phyloP scores from a whole-genome alignment of 1,284 basidiomycete species.

The Pseudomicrostroma phylloplanum region DNA sequence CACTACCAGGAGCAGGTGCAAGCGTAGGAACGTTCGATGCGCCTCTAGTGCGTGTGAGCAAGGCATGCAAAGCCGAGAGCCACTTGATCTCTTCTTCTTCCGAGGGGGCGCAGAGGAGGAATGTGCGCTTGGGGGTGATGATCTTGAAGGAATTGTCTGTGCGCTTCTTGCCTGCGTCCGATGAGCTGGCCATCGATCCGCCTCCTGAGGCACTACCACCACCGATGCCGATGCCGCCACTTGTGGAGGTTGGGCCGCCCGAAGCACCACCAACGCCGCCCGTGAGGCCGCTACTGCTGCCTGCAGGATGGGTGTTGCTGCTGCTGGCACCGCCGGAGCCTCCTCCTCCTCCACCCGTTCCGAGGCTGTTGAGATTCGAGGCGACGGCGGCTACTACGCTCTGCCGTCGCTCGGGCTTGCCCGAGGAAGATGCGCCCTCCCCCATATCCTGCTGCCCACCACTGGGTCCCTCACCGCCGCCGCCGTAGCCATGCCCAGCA shows the following conservation, averaged over 20 bases:
- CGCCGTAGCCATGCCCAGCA: constrained; percentile 11
- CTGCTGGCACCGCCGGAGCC: background rate
- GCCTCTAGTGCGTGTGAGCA: constrained; percentile 68
- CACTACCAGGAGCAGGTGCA: too few relatives aligned
- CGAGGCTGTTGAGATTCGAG: constrained; percentile 15
- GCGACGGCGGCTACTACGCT: constrained; percentile 30
- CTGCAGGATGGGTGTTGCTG: too few relatives aligned
- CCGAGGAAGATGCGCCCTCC: constrained; percentile 9
- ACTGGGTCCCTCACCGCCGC: background rate
- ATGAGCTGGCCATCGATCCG: too few relatives aligned
- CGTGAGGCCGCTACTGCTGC: too few relatives aligned
- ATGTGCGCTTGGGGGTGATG: constrained; percentile 83
- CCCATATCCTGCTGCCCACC: background rate
- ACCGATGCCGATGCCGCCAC: constrained; percentile 15
- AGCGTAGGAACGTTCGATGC: too few relatives aligned
- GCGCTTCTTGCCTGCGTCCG: constrained; percentile 26
- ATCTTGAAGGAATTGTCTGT: constrained; percentile 78
- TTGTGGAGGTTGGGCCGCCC: background rate
- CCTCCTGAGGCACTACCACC: constrained; percentile 5
- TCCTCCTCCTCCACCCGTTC: background rate
- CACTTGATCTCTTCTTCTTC: constrained; percentile 99
- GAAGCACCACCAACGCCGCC: too few relatives aligned
- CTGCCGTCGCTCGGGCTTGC: constrained; percentile 22
- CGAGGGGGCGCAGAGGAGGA: constrained; percentile 83
- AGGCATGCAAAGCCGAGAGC: constrained; percentile 84